These are phyloP conservation scores for Eustoma russellianum DNA, from an alignment of 257 asterid genomes.

Conservation along the genomic window DNA sequence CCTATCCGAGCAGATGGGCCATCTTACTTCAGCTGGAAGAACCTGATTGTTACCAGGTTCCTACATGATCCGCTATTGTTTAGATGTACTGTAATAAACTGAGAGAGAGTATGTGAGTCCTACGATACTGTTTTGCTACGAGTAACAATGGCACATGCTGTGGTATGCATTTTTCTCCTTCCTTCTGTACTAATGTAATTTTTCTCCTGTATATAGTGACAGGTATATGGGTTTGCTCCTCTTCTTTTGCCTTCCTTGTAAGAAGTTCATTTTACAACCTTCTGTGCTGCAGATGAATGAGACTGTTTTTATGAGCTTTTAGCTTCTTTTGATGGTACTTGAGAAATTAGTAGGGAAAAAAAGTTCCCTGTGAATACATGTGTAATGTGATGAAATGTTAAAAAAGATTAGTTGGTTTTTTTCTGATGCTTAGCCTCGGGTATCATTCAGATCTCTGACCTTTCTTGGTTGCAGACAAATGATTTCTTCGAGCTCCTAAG, in stretches of 20 bases:
- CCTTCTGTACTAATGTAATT: neutral
- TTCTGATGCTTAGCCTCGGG: too few relatives aligned
- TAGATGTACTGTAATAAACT: slow-evolving; percentile 2
- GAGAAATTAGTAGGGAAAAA: neutral
- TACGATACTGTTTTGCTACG: neutral
- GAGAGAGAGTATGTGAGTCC: slow-evolving; percentile 3
- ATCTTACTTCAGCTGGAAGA: slow-evolving; percentile 37
- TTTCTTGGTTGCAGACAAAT: too few relatives aligned
- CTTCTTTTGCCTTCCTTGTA: neutral
- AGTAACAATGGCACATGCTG: too few relatives aligned
- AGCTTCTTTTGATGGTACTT: neutral
- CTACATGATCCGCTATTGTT: slow-evolving; percentile 1
- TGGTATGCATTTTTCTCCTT: too few relatives aligned
- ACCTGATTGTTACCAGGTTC: slow-evolving; percentile 9
- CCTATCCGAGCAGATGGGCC: slow-evolving; percentile 40
- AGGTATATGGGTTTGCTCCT: neutral
- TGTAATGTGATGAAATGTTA: too few relatives aligned
- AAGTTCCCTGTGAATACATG: too few relatives aligned
- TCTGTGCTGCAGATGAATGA: too few relatives aligned
- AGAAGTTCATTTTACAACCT: too few relatives aligned
- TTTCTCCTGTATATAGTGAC: neutral
- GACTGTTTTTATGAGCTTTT: too few relatives aligned
- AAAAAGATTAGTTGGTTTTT: too few relatives aligned
- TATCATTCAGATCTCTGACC: too few relatives aligned
- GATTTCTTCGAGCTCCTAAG: too few relatives aligned